These are phyloP conservation scores for Pseudonitzschia multistriata DNA, from an alignment of 108 stramenopile species.

Conservation along the genomic window DNA sequence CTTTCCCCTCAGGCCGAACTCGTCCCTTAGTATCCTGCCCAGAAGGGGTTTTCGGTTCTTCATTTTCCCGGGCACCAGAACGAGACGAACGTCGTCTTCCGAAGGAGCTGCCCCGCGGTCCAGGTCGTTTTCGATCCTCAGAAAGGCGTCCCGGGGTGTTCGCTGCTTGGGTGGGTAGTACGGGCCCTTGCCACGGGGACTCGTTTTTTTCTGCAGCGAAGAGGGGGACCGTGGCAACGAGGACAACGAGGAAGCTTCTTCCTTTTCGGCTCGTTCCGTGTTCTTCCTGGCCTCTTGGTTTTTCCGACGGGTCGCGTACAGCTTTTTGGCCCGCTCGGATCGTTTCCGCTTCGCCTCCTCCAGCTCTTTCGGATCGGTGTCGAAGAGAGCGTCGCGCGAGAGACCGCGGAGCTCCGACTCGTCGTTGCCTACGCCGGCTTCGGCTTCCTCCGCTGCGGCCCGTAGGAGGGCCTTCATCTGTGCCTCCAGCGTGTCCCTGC, in stretches of 20 bases:
- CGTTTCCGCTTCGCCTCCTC: slow-evolving; percentile 35
- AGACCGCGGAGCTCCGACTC: background rate
- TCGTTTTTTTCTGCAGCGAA: slow-evolving; percentile 6
- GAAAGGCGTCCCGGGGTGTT: slow-evolving; percentile 49
- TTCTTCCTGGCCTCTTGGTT: slow-evolving; percentile 30
- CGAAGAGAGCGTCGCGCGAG: slow-evolving; percentile 18
- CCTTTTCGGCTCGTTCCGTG: slow-evolving; percentile 3
- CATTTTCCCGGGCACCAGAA: slow-evolving; percentile 50
- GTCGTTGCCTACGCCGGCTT: slow-evolving; percentile 1
- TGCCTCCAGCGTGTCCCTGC: slow-evolving; percentile 13
- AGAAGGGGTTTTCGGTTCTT: slow-evolving; percentile 49
- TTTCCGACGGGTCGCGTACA: slow-evolving; percentile 50
- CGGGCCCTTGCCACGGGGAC: background rate
- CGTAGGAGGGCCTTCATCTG: slow-evolving; percentile 10
- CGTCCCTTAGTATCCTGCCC: slow-evolving; percentile 53
- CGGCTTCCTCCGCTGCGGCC: background rate
- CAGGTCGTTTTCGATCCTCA: slow-evolving; percentile 52
- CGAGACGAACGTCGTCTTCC: slow-evolving; percentile 50
- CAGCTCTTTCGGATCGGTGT: slow-evolving; percentile 15
- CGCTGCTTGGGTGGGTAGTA: slow-evolving; percentile 8
- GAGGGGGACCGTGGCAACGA: background rate
- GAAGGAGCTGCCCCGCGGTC: slow-evolving; percentile 44
- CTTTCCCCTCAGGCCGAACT: slow-evolving; percentile 65
- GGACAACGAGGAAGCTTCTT: background rate
- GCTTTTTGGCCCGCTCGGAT: slow-evolving; percentile 56